Base-by-base conservation (phyloP, 441 rosid species). In the Pelargonium cotyledonis region DNA sequence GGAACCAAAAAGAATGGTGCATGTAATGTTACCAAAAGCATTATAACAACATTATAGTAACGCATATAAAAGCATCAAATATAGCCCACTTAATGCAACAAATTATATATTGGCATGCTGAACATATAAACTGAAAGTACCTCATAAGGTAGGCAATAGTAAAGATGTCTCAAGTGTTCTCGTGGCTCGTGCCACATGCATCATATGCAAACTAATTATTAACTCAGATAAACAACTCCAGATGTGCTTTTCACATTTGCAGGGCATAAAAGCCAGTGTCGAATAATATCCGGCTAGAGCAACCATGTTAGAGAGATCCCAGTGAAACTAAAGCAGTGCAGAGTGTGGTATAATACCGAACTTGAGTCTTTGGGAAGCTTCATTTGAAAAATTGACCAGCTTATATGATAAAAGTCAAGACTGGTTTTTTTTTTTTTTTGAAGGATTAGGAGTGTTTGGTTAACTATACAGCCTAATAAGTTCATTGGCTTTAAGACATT, bases 251-350 rank as follows among this genome's bases (percentile, higher is more conserved):
- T 6, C 31, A 31, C 19, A 63, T n/a, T 29, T 35, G 43, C 65
- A 29, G 35, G 46, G 21, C 21, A 63, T 63, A 63, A n/a, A 44
- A 35, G 46, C 43, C 66, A n/a, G 10, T 16, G 18, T 16, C 16
- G 61, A 16, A 55, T 55, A 55, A 15, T 5, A 55, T 15, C 61
- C 61, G 6, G 18, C 8, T 55, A 55, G 61, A 4, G 58, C 21
- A 55, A 55, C 21, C 61, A 55, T 55, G 61, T 55, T 7, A 16
- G 21, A 55, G 15, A 55, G 61, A n/a, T 55, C 61, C n/a, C 61
- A 55, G 21, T 55, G 61, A 8, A 55, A 55, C 21, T n/a, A 55
- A n/a, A 18, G 61, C 19, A 55, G 19, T 55, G 23, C 9, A 55
- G 61, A 55, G 61, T 55, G 6, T 15, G 61, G 61, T n/a, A 16